These are phyloP conservation scores for Carallia brachiata DNA, from an alignment of 345 rosid species.

Conservation along the genomic window DNA sequence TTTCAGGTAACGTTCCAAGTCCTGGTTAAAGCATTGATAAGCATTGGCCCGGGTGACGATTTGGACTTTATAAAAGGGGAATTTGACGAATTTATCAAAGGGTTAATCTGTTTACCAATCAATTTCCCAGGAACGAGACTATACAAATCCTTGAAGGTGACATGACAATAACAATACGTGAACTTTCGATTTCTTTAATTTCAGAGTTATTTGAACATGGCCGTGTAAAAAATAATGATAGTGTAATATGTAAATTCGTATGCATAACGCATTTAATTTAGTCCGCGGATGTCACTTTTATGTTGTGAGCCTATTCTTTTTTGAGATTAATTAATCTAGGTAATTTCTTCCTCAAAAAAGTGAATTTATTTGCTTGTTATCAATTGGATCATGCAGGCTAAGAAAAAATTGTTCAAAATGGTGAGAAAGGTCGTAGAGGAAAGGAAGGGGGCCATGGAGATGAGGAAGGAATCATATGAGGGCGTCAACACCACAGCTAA, in stretches of 20 bases:
- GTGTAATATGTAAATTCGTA: no score
- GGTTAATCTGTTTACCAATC: conserved; percentile 84
- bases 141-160: conserved; percentile 79
- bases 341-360: neutral
- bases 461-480: conserved; percentile 2
- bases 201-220: no score
- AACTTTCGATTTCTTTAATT: neutral
- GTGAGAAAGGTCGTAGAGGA: conserved; percentile 65
- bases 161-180: neutral
- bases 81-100: conserved; percentile 85
- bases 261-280: no score
- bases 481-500: neutral
- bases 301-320: no score
- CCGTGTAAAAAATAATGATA: no score
- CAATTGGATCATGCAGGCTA: conserved; percentile 54
- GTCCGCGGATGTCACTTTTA: no score
- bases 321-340: no score
- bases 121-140: conserved; percentile 87
- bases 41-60: conserved; percentile 66
- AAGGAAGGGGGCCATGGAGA: conserved; percentile 42
- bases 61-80: conserved; percentile 60
- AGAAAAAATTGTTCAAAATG: conserved; percentile 54
- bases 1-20: conserved; percentile 71
- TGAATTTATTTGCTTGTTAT: neutral
- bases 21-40: conserved; percentile 69